Percentiles rank a stretch among this genome's conserved stretches.
phyloP scores from a whole-genome alignment of 2,329 filamentous ascomycete genomes.

The Monosporascus sp. region DNA sequence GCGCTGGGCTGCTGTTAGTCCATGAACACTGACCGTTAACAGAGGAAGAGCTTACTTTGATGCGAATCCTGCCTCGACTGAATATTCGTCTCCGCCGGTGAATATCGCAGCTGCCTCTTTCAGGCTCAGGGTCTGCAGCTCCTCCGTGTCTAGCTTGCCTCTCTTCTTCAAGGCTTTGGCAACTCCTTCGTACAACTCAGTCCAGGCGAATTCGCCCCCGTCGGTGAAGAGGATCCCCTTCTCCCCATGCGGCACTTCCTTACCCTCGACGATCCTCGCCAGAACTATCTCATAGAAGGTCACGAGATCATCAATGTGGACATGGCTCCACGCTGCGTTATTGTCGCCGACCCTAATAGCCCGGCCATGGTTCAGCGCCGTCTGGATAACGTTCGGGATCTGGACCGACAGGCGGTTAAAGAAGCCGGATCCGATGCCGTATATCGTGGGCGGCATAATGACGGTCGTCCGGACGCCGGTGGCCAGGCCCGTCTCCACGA shows the following conservation, averaged over 20 bases:
- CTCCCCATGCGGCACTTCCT: conserved; percentile 29
- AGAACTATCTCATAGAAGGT: conserved; percentile 35
- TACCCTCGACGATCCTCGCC: conserved; percentile 23
- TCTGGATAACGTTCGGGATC: conserved; percentile 21
- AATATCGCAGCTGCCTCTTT: not conserved
- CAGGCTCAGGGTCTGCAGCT: not conserved
- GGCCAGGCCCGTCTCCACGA: conserved; percentile 33
- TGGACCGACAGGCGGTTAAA: conserved; percentile 36
- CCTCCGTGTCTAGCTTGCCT: not conserved
- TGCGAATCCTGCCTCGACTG: not conserved
- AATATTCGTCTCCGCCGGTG: not conserved
- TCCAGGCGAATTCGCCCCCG: conserved; percentile 34
- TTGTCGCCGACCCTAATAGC: conserved; percentile 31
- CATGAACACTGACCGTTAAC: not conserved
- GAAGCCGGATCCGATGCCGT: conserved; percentile 35
- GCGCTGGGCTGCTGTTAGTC: not conserved
- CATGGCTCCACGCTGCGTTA: conserved; percentile 35
- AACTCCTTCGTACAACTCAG: conserved; percentile 29
- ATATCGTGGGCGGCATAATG: conserved; percentile 42
- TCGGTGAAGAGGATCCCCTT: conserved; percentile 37
- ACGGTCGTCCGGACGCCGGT: conserved; percentile 37
- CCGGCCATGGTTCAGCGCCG: conserved; percentile 17
- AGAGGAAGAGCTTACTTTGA: not conserved
- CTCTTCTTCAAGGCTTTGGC: conserved; percentile 20
- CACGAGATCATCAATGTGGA: conserved; percentile 39